Evolutionary conservation across 768 basidiomycete genomes (phyloP).

Genomic region (Zangia roseola): DNA sequence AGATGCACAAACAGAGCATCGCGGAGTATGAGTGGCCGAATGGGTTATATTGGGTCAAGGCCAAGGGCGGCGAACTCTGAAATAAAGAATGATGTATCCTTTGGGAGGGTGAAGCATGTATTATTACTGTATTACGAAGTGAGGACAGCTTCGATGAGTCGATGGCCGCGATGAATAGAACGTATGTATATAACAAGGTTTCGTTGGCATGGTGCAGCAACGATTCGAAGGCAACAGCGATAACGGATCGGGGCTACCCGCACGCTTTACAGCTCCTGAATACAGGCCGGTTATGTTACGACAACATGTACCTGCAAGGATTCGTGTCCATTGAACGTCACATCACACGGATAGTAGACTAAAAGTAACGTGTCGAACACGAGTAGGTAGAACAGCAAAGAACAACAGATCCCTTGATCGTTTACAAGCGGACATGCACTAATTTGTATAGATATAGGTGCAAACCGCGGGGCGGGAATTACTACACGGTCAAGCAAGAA

Average conservation of each 20-base stretch:
- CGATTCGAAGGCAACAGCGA: no score
- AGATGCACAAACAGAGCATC: slow-evolving; percentile 82
- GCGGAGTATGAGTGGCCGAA: slow-evolving; percentile 83
- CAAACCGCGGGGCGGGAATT: slow-evolving; percentile 9
- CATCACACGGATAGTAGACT: neutral
- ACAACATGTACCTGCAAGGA: no score
- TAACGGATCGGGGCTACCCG: no score
- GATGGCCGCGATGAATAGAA: neutral
- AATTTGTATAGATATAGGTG: slow-evolving; percentile 25
- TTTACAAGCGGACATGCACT: slow-evolving; percentile 9
- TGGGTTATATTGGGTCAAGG: slow-evolving; percentile 43
- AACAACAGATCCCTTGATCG: slow-evolving; percentile 7
- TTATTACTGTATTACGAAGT: neutral
- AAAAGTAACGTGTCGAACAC: slow-evolving; percentile 1
- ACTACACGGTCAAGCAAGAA: slow-evolving; percentile 31
- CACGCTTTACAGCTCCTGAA: no score
- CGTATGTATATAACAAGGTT: no score
- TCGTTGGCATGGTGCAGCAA: neutral
- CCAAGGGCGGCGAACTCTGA: slow-evolving; percentile 4
- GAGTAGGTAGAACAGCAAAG: slow-evolving; percentile 2
- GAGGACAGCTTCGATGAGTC: neutral
- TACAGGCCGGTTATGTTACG: no score
- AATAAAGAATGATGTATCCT: neutral
- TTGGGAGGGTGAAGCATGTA: neutral
- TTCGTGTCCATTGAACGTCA: neutral